phyloP scores from a whole-genome alignment of 2,329 filamentous ascomycete species.

The Botryotinia globosa region DNA sequence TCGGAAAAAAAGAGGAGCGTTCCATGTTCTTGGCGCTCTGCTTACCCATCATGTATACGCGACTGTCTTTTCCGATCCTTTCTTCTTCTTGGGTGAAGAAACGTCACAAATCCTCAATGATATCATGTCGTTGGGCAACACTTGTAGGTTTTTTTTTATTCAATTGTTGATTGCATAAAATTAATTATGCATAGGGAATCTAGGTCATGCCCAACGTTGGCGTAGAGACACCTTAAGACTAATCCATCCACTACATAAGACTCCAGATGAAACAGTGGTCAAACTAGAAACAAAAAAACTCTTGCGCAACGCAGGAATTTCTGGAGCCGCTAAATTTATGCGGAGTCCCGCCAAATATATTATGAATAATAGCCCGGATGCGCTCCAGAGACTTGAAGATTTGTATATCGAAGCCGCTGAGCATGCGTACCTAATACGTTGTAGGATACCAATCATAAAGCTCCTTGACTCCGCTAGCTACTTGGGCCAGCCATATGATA shows the following conservation, averaged over 20 bases:
- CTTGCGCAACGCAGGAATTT: neutral
- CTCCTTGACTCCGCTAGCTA: fast-evolving
- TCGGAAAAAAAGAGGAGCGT: fast-evolving
- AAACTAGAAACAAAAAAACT: neutral
- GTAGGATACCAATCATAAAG: neutral
- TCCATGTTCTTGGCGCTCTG: neutral
- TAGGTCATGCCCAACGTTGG: neutral
- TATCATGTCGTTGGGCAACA: neutral
- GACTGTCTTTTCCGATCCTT: neutral
- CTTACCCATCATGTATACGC: neutral
- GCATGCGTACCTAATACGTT: neutral
- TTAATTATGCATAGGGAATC: neutral
- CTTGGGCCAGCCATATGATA: neutral
- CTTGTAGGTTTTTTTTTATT: neutral
- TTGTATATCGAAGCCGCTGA: fast-evolving
- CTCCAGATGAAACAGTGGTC: neutral
- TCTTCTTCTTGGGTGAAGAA: neutral
- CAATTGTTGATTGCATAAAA: too few relatives aligned
- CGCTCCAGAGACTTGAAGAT: neutral
- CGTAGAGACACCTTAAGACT: neutral
- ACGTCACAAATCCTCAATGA: neutral
- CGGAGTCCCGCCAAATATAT: neutral
- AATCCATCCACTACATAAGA: fast-evolving
- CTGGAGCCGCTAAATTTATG: neutral
- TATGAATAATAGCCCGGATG: neutral